Percentiles rank a stretch among this genome's conserved stretches.
Evolutionary conservation across 305 asterid species (phyloP).

Genomic region (Fraxinus baroniana): DNA sequence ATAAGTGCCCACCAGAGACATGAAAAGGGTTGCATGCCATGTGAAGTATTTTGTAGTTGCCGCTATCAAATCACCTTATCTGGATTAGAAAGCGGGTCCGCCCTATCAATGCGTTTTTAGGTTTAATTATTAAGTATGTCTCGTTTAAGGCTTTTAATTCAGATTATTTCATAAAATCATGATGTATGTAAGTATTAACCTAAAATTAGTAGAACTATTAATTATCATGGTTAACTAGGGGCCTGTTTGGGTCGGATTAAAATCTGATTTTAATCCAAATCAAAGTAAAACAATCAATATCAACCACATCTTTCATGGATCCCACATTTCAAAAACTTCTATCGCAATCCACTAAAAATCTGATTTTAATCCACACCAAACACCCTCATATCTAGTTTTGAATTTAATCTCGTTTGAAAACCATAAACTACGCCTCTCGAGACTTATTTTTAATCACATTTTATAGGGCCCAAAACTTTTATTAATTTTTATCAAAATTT

Average conservation of each 20-base stretch:
- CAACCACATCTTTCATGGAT: too few species aligned
- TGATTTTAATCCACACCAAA: too few species aligned
- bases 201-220: background rate
- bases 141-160: background rate
- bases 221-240: background rate
- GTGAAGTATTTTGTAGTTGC: background rate
- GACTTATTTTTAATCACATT: background rate
- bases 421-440: background rate
- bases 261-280: too few species aligned
- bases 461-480: background rate
- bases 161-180: background rate
- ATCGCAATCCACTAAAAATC: too few species aligned
- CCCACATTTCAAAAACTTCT: too few species aligned
- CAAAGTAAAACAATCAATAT: too few species aligned
- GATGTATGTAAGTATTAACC: background rate
- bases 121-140: background rate
- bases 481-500: background rate
- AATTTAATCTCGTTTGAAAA: background rate
- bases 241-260: too few species aligned
- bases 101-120: background rate
- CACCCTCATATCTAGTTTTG: background rate
- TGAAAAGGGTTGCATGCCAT: background rate
- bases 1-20: background rate
- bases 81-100: background rate
- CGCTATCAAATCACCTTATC: slow-evolving; percentile 2